phyloP scores from a whole-genome alignment of 495 filamentous ascomycete genomes.

The Aspergillus cavernicola region DNA sequence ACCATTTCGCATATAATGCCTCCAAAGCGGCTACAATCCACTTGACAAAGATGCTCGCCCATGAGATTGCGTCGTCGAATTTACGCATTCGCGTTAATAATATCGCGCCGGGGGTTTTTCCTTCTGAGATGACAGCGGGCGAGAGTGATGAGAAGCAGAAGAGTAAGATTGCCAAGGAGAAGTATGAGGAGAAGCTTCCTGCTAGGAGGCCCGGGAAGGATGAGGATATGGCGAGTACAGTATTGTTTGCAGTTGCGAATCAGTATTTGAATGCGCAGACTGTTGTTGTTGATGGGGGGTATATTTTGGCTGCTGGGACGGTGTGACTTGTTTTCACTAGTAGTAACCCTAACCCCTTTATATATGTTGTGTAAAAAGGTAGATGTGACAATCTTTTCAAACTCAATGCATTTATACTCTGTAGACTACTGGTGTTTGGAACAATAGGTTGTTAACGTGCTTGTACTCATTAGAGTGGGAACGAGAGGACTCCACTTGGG shows the following conservation, averaged over 20 bases:
- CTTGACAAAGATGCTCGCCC: slow-evolving; percentile 51
- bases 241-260: no score
- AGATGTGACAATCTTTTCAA: no score
- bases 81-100: slow-evolving; percentile 47
- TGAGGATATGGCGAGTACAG: slow-evolving; percentile 46
- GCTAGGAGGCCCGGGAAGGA: slow-evolving; percentile 62
- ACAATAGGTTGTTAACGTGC: no score
- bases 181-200: slow-evolving; percentile 54
- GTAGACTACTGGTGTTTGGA: no score
- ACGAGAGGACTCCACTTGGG: no score
- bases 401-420: no score
- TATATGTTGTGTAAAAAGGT: no score
- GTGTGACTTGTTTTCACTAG: no score
- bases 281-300: slow-evolving; percentile 64
- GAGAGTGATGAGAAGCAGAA: slow-evolving; percentile 55
- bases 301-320: slow-evolving; percentile 42
- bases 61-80: slow-evolving; percentile 42
- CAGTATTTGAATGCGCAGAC: no score
- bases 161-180: slow-evolving; percentile 42
- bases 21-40: slow-evolving; percentile 51
- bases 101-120: slow-evolving; percentile 56
- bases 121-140: slow-evolving; percentile 51
- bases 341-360: no score
- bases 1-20: slow-evolving; percentile 52
- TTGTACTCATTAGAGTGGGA: no score